Base-by-base conservation (phyloP, 306 rosid genomes). In the Potentilla sterilis region DNA sequence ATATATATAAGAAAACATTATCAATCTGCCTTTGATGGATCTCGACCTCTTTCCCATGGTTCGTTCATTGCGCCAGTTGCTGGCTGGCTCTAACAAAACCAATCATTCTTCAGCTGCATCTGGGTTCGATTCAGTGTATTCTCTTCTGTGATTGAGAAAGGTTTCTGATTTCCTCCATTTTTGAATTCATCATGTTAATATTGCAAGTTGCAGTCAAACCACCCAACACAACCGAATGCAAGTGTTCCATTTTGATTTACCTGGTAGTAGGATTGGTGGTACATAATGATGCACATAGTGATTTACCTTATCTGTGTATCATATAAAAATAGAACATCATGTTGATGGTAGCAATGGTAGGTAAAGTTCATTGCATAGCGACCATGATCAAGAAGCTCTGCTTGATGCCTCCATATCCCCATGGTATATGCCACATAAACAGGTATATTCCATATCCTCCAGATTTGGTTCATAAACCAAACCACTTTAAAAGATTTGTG, bases 21-120 rank as follows among this genome's bases (percentile, higher is more conserved):
- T 65, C 37, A 61, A 48, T 62, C 5, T 48, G 55, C 48, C n/a
- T 38, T 15, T 41, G 19, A 37, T 38, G 32, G 65, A 59, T 78
- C 22, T 28, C 67, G 43, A 57, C 48, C 37, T 67, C 24, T 38
- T 44, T 73, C 74, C 62, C 62, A n/a, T 59, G 34, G 12, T n/a
- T 74, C 14, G 73, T 43, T 46, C 5, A 61, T 57, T 22, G 78
- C 22, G 74, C 81, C 81, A 65, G 67, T 35, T 65, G 66, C 14
- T 21, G 66, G 35, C 40, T 37, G 66, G 35, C 40, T 37, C 70
- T 7, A 35, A 1, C 6, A 55, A 67, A 40, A 21, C 22, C 64
- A 21, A 61, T 59, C 42, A 73, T 38, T n/a, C 13, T 16, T 37
- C n/a, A n/a, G n/a, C 44, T 2, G 69, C 43, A 16, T 15, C 44